Base-by-base conservation (phyloP, 108 stramenopile species). In the Nitzschia sp. region DNA sequence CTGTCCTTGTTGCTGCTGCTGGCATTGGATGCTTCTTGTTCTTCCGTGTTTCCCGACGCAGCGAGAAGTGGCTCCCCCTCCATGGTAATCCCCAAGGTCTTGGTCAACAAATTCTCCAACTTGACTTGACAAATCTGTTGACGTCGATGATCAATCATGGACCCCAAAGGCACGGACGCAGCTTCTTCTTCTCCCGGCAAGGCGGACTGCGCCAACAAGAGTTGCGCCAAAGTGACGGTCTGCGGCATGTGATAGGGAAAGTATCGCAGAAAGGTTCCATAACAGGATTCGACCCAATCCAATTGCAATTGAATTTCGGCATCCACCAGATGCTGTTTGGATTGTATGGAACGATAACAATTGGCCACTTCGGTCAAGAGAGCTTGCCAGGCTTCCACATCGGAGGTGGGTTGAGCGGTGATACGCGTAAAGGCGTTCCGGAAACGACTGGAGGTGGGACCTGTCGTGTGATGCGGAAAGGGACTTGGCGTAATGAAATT, bases 381-480 rank as follows among this genome's bases (percentile, higher is more conserved):
- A 6, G 86, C 92, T 58, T 79, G 73, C 92, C 92, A 93, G 39
- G 92, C 92, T 78, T 93, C 92, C 19, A 85, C 83, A 60, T 93
- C 92, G 37, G 77, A 48, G 1, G 56, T 63, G 10, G 92, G 92
- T 63, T 79, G 41, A 42, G 78, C 44, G 17, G 74, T 55, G 53
- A 93, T 82, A 56, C 92, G 86, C n/a, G 70, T 73, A 64, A 88
- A 75, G 57, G 89, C 92, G 76, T 88, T 88, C 50, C 89, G 86
- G 41, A 84, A 85, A 41, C 92, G 89, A 66, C 87, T 79, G 60
- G 80, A 75, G 9, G 88, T 82, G 14, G 91, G 79, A 9, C 91
- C 88, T 3, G 71, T 44, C 29, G 80, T 81, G 75, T 89, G 92
- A 60, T 91, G 92, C 22, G 85, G 80, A 70, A 86, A 93, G 41